Evolutionary conservation across 129 eudicot genomes (phyloP).

Genomic region (Silybum marianum): DNA sequence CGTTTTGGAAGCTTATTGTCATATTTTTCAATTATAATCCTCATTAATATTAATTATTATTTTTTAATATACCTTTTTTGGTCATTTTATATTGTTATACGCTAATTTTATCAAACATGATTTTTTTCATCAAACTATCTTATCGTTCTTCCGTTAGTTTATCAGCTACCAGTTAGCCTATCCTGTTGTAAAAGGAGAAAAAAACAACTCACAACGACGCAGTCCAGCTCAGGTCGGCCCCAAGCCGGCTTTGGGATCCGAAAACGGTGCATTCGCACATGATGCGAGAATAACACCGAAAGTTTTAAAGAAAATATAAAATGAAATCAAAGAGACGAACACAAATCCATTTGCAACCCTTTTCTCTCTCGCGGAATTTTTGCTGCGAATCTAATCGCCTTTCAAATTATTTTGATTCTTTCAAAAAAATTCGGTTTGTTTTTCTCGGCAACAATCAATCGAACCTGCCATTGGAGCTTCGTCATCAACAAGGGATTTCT

Average conservation of each 20-base stretch:
- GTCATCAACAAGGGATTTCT: constrained; percentile 21
- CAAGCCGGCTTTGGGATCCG: constrained; percentile 37
- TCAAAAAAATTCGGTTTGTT: neutral
- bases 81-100: no score
- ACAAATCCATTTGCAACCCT: constrained; percentile 16
- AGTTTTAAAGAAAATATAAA: neutral
- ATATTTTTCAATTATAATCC: no score
- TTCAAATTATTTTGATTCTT: neutral
- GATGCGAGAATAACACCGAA: neutral
- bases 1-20: no score
- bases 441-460: constrained; percentile 28
- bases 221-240: constrained; percentile 30
- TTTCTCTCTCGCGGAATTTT: constrained; percentile 33
- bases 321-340: constrained; percentile 10
- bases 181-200: neutral
- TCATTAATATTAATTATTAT: no score
- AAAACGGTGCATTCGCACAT: constrained; percentile 25
- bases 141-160: no score
- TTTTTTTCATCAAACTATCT: no score
- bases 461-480: constrained; percentile 23
- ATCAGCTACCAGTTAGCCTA: no score
- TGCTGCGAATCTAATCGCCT: constrained; percentile 19
- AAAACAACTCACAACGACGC: constrained; percentile 4
- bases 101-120: no score
- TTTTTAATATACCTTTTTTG: no score